Percentiles rank a stretch among this genome's conserved stretches.
Evolutionary conservation across 345 rosid species (phyloP).

Genomic region (Leavenworthia alabamica): DNA sequence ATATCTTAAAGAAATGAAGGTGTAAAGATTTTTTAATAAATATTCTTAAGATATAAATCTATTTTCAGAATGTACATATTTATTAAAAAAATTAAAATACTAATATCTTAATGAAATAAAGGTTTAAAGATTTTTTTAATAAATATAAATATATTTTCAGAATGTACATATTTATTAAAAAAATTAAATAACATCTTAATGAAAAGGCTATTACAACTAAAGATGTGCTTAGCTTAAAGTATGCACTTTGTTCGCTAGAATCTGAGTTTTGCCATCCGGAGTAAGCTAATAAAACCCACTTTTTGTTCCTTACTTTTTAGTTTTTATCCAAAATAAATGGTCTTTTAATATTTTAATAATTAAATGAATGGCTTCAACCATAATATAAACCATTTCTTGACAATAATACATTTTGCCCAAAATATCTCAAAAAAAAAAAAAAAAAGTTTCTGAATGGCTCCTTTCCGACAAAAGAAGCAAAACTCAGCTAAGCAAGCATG

Average conservation of each 20-base stretch:
- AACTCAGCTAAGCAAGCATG: constrained; percentile 55
- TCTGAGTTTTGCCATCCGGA: constrained; percentile 4
- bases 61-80: background rate
- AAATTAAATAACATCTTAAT: background rate
- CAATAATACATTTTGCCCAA: constrained; percentile 24
- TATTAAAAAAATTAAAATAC: too few species aligned
- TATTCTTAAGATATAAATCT: background rate
- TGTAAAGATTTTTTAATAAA: too few species aligned
- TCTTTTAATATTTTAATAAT: background rate
- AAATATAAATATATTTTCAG: too few species aligned
- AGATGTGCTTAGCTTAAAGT: background rate
- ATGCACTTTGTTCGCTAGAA: constrained; percentile 1
- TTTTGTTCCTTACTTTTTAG: constrained; percentile 11
- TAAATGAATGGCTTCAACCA: background rate
- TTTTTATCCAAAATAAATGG: constrained; percentile 17
- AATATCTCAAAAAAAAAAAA: background rate
- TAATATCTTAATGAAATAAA: too few species aligned
- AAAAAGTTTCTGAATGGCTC: constrained; percentile 32
- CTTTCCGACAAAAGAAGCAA: constrained; percentile 45
- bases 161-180: background rate
- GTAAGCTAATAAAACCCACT: constrained; percentile 7
- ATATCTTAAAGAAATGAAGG: background rate
- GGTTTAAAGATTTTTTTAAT: too few species aligned
- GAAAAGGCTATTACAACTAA: background rate
- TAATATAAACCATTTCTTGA: constrained; percentile 20